phyloP scores from a whole-genome alignment of 2,329 filamentous ascomycete genomes.

The Paecilomyces fulvus region DNA sequence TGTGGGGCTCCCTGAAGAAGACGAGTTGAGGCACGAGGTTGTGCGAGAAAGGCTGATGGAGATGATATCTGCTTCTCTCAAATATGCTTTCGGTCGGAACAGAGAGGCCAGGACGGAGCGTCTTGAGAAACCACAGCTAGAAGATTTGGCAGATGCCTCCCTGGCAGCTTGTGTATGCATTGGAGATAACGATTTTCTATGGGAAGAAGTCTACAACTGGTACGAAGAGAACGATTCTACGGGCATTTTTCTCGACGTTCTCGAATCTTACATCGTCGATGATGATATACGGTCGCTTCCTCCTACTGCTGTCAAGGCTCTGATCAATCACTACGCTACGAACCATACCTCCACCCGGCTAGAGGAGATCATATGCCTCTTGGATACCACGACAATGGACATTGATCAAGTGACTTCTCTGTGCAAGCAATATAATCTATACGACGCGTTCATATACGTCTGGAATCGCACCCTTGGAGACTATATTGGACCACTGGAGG shows the following conservation, averaged over 20 bases:
- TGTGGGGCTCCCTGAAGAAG: constrained; percentile 82
- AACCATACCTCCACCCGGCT: constrained; percentile 68
- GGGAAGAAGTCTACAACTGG: constrained; percentile 82
- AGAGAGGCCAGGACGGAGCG: constrained; percentile 41
- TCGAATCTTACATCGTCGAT: constrained; percentile 83
- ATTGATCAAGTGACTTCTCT: constrained; percentile 85
- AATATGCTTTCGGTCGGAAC: constrained; percentile 70
- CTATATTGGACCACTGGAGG: constrained; percentile 82
- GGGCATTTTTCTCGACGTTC: constrained; percentile 73
- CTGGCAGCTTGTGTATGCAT: constrained; percentile 77
- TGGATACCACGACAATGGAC: constrained; percentile 85
- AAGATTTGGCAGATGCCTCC: constrained; percentile 71
- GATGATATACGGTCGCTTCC: constrained; percentile 66
- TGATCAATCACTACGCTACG: constrained; percentile 72
- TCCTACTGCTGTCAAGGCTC: constrained; percentile 72
- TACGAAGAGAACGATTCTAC: constrained; percentile 70
- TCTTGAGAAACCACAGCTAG: constrained; percentile 55
- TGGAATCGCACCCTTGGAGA: constrained; percentile 89
- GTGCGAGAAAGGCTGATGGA: constrained; percentile 85
- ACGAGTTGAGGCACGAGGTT: constrained; percentile 63
- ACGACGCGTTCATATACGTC: constrained; percentile 91
- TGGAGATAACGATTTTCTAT: constrained; percentile 71
- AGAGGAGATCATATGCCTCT: constrained; percentile 89
- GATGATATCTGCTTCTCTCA: constrained; percentile 86
- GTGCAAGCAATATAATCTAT: constrained; percentile 85